Conservation (phyloP, 2,329 filamentous ascomycete species). For the Diaporthe ampelina region DNA sequence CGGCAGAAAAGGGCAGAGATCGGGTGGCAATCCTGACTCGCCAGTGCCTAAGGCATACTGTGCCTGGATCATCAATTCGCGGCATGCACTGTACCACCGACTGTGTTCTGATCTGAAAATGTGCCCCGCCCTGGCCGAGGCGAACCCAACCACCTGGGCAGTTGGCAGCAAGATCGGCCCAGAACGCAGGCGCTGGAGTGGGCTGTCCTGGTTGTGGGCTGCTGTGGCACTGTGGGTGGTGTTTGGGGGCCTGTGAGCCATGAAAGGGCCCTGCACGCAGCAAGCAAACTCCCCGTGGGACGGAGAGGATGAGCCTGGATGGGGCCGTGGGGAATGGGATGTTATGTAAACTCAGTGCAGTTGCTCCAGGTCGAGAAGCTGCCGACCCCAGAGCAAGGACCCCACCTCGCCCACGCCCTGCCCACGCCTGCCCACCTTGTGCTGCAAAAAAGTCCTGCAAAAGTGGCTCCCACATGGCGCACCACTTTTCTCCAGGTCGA, state of each 20-base stretch:
- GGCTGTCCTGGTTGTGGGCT: background rate
- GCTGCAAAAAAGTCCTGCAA: conserved; percentile 4
- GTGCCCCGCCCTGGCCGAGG: conserved; percentile 17
- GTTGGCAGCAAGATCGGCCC: conserved; percentile 18
- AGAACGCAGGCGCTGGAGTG: background rate
- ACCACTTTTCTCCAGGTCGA: conserved; percentile 37
- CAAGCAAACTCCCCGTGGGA: background rate
- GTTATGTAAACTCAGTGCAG: conserved; percentile 28
- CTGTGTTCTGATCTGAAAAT: background rate
- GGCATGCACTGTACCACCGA: background rate
- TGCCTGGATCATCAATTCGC: background rate
- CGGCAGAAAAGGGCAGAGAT: background rate
- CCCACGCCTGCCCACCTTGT: background rate
- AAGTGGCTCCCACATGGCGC: conserved; percentile 25
- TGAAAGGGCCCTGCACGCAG: background rate
- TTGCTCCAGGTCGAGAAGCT: conserved; percentile 29
- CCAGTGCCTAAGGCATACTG: background rate
- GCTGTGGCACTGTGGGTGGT: conserved; percentile 7
- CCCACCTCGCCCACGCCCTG: conserved; percentile 1
- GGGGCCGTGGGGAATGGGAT: conserved; percentile 24
- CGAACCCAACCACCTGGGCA: conserved; percentile 7
- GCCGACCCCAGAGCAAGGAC: conserved; percentile 23
- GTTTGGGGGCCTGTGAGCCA: background rate
- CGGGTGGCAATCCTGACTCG: conserved; percentile 28
- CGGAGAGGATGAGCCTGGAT: conserved; percentile 30